Evolutionary conservation across 2,329 filamentous ascomycete species (phyloP).

Genomic region (Aspergillus viridinutans): DNA sequence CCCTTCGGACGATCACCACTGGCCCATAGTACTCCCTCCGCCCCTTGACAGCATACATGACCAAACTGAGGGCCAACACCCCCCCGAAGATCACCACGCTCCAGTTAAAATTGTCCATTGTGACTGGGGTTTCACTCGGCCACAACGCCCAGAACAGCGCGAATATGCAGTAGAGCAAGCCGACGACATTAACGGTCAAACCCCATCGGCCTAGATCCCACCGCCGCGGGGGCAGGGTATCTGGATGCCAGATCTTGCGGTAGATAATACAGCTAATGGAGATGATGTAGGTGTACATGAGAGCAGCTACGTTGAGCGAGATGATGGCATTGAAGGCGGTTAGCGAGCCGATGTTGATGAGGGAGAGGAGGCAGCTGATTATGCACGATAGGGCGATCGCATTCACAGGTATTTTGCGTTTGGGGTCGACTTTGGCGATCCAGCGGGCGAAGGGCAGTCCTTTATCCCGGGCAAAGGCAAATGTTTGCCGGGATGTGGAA

Average conservation of each 20-base stretch:
- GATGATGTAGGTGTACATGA: conserved; percentile 50
- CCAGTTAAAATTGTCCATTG: conserved; percentile 48
- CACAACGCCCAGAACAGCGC: conserved; percentile 49
- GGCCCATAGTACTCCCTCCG: conserved; percentile 29
- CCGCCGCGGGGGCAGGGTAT: conserved; percentile 37
- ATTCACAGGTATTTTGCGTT: conserved; percentile 41
- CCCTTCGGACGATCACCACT: conserved; percentile 17
- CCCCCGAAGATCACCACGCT: conserved; percentile 43
- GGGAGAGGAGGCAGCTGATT: conserved; percentile 36
- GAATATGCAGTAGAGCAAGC: conserved; percentile 41
- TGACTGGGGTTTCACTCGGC: conserved; percentile 38
- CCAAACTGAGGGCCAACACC: conserved; percentile 36
- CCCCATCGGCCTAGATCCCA: conserved; percentile 45
- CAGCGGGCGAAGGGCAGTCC: conserved; percentile 41
- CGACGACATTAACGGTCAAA: conserved; percentile 42
- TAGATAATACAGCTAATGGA: conserved; percentile 45
- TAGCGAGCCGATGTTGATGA: conserved; percentile 51
- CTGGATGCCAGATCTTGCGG: conserved; percentile 36
- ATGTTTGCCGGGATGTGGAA: conserved; percentile 38
- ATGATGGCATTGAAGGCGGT: conserved; percentile 52
- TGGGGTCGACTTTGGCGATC: conserved; percentile 35
- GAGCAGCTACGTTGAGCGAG: conserved; percentile 45
- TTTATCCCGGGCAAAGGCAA: conserved; percentile 42
- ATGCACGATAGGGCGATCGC: conserved; percentile 31
- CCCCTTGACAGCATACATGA: conserved; percentile 37